A percentile compares a stretch with the other conserved stretches of the same genome.
Conservation (phyloP, 768 basidiomycete species). For the Leccinum ochraceum region DNA sequence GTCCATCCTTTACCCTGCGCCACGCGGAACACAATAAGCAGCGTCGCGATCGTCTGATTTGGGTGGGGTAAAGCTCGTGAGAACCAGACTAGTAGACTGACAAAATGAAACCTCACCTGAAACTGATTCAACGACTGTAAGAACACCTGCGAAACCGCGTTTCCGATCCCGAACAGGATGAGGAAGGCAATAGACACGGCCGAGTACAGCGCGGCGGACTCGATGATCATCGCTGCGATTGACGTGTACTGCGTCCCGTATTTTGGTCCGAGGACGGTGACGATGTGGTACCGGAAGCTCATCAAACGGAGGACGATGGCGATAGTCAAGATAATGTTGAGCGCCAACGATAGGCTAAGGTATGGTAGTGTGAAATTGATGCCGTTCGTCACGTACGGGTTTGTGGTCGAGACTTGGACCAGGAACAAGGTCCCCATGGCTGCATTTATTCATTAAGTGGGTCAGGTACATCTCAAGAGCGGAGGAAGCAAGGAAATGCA, state of each 20-base stretch:
- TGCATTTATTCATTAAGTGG: neutral
- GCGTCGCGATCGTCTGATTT: neutral
- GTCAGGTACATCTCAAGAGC: neutral
- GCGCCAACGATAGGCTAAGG: constrained; percentile 26
- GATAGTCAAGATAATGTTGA: constrained; percentile 37
- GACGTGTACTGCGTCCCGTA: constrained; percentile 32
- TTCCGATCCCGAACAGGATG: neutral
- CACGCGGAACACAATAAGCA: neutral
- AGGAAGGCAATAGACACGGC: neutral
- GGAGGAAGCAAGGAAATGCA: neutral
- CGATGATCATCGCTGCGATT: constrained; percentile 37
- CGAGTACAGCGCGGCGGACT: constrained; percentile 34
- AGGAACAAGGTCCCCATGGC: neutral
- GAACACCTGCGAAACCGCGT: neutral
- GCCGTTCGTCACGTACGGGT: neutral
- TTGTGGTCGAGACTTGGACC: neutral
- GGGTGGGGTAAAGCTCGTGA: neutral
- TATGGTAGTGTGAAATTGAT: constrained; percentile 23
- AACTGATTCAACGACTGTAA: neutral
- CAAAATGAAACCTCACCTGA: neutral
- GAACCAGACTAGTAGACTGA: neutral
- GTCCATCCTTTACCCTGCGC: neutral
- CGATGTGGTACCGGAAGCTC: constrained; percentile 13
- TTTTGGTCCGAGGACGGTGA: constrained; percentile 22
- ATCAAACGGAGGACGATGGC: constrained; percentile 24